Percentiles rank a stretch among this genome's conserved stretches.
Evolutionary conservation across 805 yeast species (phyloP).

Genomic region (Myxozyma neotropica): DNA sequence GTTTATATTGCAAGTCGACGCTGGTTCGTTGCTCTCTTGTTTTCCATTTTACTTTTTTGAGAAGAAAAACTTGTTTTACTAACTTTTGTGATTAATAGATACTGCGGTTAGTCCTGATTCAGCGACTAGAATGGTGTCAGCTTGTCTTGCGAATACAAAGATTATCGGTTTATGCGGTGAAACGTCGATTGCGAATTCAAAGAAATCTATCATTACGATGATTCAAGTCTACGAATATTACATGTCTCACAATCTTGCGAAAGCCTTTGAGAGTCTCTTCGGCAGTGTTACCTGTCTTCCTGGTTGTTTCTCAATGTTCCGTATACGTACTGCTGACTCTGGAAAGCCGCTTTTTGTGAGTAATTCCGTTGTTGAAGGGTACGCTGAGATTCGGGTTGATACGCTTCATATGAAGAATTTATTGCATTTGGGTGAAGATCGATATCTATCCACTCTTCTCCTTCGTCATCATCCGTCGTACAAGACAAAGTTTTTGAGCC

Average conservation of each 20-base stretch:
- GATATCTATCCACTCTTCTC: slow-evolving; percentile 59
- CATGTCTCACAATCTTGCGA: slow-evolving; percentile 64
- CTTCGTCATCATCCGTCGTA: slow-evolving; percentile 59
- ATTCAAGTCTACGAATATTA: slow-evolving; percentile 67
- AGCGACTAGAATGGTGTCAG: slow-evolving; percentile 57
- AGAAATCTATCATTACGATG: slow-evolving; percentile 56
- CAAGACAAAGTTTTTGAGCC: slow-evolving; percentile 57
- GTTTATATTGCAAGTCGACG: slow-evolving; percentile 60
- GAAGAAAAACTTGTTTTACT: too few relatives aligned
- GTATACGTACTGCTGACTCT: slow-evolving; percentile 56
- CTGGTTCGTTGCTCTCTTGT: slow-evolving; percentile 42
- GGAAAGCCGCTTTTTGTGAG: slow-evolving; percentile 65
- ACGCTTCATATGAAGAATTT: slow-evolving; percentile 63
- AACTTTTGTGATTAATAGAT: slow-evolving; percentile 36
- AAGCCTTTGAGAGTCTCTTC: slow-evolving; percentile 63
- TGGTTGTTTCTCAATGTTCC: slow-evolving; percentile 63
- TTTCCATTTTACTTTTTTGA: background rate
- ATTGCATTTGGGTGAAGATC: slow-evolving; percentile 64
- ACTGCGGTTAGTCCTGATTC: slow-evolving; percentile 59
- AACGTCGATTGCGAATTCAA: slow-evolving; percentile 58
- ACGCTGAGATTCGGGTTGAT: slow-evolving; percentile 57
- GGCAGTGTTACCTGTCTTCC: slow-evolving; percentile 69
- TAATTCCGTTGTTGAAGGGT: slow-evolving; percentile 59
- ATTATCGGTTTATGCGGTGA: slow-evolving; percentile 67
- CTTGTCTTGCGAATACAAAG: slow-evolving; percentile 56